Evolutionary conservation across 495 filamentous ascomycete genomes (phyloP).

Genomic region (Bryoglossum gracile): DNA sequence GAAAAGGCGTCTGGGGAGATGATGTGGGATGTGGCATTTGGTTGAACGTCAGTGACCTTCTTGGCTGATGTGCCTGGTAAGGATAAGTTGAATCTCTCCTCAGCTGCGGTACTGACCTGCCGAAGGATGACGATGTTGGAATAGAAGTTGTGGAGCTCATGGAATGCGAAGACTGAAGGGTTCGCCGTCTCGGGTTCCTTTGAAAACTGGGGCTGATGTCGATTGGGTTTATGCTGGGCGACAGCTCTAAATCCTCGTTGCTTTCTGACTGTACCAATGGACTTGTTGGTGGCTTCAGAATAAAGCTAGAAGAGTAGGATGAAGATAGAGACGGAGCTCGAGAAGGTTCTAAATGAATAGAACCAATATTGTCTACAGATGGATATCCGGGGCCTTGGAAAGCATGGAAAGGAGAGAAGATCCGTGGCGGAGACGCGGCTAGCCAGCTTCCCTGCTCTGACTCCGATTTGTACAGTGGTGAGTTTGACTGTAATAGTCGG

Average conservation of each 20-base stretch:
- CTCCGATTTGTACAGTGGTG: slow-evolving; percentile 19
- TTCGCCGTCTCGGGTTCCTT: slow-evolving; percentile 19
- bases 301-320: slow-evolving; percentile 73
- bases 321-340: slow-evolving; percentile 63
- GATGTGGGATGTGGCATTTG: slow-evolving; percentile 36
- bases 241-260: slow-evolving; percentile 72
- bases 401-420: slow-evolving; percentile 35
- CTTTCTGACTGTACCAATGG: slow-evolving; percentile 86
- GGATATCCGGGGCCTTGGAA: slow-evolving; percentile 27
- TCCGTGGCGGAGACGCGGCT: slow-evolving; percentile 40
- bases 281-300: slow-evolving; percentile 83
- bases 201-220: slow-evolving; percentile 20
- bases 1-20: slow-evolving; percentile 54
- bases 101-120: slow-evolving; percentile 23
- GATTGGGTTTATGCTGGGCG: slow-evolving; percentile 35
- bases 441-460: slow-evolving; percentile 24
- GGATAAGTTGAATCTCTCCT: slow-evolving; percentile 35
- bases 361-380: slow-evolving; percentile 8
- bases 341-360: slow-evolving; percentile 17
- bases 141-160: slow-evolving; percentile 21
- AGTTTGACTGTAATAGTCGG: slow-evolving; percentile 20
- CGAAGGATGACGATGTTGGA: slow-evolving; percentile 14
- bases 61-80: slow-evolving; percentile 64
- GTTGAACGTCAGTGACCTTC: slow-evolving; percentile 53
- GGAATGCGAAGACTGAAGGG: slow-evolving; percentile 27